A percentile compares a stretch with the other conserved stretches of the same genome.
Evolutionary conservation across 2,329 filamentous ascomycete species (phyloP).

Genomic region (Rhynchosporium agropyri): DNA sequence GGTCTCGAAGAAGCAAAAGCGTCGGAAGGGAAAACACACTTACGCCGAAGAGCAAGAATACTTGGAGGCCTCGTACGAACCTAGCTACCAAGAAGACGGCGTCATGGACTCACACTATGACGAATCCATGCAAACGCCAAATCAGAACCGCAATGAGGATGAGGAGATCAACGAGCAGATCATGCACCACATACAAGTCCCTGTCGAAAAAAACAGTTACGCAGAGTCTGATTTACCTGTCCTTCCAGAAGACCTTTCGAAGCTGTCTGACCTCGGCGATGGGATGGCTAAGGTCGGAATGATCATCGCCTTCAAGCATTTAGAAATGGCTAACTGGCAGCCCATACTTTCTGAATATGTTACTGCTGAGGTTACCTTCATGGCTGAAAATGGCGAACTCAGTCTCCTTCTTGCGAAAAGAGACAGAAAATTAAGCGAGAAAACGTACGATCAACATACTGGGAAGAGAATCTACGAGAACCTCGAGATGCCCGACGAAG

Average conservation of each 20-base stretch:
- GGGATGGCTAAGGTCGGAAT: conserved; percentile 58
- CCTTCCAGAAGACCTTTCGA: conserved; percentile 59
- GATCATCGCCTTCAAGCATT: conserved; percentile 70
- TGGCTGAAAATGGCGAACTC: conserved; percentile 57
- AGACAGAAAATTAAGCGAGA: conserved; percentile 62
- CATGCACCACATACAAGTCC: conserved; percentile 33
- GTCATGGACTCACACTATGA: conserved; percentile 31
- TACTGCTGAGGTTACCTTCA: conserved; percentile 66
- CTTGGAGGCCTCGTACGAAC: conserved; percentile 40
- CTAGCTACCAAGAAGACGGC: conserved; percentile 41
- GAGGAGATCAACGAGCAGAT: conserved; percentile 39
- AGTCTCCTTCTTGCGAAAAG: conserved; percentile 68
- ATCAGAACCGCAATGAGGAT: conserved; percentile 41
- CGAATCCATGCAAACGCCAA: conserved; percentile 28
- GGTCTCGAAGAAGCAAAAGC: conserved; percentile 55
- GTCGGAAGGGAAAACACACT: conserved; percentile 47
- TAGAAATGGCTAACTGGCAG: conserved; percentile 64
- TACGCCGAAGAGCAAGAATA: conserved; percentile 48
- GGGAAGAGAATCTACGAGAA: conserved; percentile 75
- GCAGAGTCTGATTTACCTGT: conserved; percentile 63
- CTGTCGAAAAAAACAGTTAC: conserved; percentile 46
- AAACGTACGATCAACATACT: conserved; percentile 64
- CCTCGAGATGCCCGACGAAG: conserved; percentile 73
- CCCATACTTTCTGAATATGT: conserved; percentile 63
- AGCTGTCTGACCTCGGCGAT: conserved; percentile 54